Evolutionary conservation across 768 basidiomycete genomes (phyloP).

Genomic region (Astraeus odoratus): DNA sequence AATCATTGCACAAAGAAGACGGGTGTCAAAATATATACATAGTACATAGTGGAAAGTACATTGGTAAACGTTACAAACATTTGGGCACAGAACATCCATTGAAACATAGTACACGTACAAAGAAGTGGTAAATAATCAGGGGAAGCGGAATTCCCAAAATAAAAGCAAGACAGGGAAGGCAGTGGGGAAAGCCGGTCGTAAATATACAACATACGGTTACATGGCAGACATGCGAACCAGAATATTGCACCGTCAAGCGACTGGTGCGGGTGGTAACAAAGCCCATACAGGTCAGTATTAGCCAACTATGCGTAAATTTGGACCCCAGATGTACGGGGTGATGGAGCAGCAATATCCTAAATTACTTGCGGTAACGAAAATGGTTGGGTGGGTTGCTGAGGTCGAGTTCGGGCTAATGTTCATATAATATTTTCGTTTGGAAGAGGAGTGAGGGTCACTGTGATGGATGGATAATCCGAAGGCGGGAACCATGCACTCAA

Average conservation of each 20-base stretch:
- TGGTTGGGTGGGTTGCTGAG: too few species aligned
- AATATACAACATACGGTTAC: neutral
- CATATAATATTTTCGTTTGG: neutral
- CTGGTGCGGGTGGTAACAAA: neutral
- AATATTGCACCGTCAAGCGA: neutral
- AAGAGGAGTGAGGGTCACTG: neutral
- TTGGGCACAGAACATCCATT: too few species aligned
- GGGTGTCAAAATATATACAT: too few species aligned
- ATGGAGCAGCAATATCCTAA: neutral
- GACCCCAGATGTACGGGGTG: neutral
- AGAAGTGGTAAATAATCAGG: neutral
- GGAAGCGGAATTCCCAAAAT: neutral
- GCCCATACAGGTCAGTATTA: neutral
- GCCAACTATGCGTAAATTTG: neutral
- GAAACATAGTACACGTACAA: too few species aligned
- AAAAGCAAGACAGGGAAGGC: neutral
- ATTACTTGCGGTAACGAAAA: neutral
- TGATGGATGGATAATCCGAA: slow-evolving; percentile 5
- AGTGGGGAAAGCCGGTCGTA: neutral
- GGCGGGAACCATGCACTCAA: neutral
- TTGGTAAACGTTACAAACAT: too few species aligned
- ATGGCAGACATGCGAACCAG: neutral
- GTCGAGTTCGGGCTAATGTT: neutral
- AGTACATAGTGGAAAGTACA: too few species aligned
- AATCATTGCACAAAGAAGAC: too few species aligned